Conservation (phyloP, 2,329 filamentous ascomycete genomes). For the Fusarium nurragi region DNA sequence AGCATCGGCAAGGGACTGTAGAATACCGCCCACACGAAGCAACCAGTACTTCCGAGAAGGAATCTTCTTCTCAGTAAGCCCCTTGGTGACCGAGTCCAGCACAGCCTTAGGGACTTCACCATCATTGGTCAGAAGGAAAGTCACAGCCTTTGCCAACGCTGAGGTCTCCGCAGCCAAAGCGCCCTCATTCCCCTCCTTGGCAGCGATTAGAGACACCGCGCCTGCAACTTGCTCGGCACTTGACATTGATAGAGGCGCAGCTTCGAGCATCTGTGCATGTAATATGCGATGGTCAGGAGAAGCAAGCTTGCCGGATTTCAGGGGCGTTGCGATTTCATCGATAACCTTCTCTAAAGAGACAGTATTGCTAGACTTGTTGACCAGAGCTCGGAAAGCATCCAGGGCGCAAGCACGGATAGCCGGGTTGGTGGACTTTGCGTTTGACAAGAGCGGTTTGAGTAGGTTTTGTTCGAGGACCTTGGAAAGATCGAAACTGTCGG, state of each 20-base stretch:
- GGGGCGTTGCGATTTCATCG: slow-evolving; percentile 79
- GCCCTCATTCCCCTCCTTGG: slow-evolving; percentile 89
- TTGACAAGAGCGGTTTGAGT: slow-evolving; percentile 87
- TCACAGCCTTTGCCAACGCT: slow-evolving; percentile 73
- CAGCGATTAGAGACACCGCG: slow-evolving; percentile 72
- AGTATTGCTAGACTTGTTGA: slow-evolving; percentile 67
- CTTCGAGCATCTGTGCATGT: slow-evolving; percentile 81
- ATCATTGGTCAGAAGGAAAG: slow-evolving; percentile 68
- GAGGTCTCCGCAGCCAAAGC: slow-evolving; percentile 80
- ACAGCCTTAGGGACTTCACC: slow-evolving; percentile 71
- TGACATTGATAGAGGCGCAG: slow-evolving; percentile 66
- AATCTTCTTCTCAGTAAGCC: slow-evolving; percentile 84
- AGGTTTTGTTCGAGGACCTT: slow-evolving; percentile 75
- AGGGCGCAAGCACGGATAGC: slow-evolving; percentile 79
- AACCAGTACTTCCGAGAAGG: slow-evolving; percentile 83
- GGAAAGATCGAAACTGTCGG: slow-evolving; percentile 78
- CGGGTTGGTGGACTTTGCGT: slow-evolving; percentile 88
- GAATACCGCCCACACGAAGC: slow-evolving; percentile 74
- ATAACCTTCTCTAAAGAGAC: slow-evolving; percentile 71
- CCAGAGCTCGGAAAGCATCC: slow-evolving; percentile 76
- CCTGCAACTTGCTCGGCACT: slow-evolving; percentile 73
- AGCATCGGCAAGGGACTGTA: slow-evolving; percentile 64
- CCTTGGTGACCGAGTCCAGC: slow-evolving; percentile 79
- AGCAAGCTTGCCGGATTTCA: slow-evolving; percentile 86
- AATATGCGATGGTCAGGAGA: slow-evolving; percentile 85